Evolutionary conservation across 1,139 yeast genomes (phyloP).

Genomic region (Geotrichum aggregatum): DNA sequence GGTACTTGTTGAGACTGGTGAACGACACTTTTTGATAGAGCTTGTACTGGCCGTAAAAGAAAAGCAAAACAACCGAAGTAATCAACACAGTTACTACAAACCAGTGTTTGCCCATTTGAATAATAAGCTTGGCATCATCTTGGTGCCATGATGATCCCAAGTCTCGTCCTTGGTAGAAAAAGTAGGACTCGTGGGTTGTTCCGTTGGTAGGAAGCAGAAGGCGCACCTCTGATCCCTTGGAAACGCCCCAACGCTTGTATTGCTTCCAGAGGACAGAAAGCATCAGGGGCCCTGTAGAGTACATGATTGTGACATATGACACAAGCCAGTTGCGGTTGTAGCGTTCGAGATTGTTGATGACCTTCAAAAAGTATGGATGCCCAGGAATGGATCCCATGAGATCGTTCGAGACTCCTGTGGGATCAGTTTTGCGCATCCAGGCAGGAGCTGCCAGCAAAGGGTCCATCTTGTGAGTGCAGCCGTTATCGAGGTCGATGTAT

Average conservation of each 20-base stretch:
- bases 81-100: slow-evolving; percentile 66
- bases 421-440: slow-evolving; percentile 79
- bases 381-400: slow-evolving; percentile 85
- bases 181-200: slow-evolving; percentile 32
- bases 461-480: slow-evolving; percentile 71
- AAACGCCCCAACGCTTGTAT: slow-evolving; percentile 63
- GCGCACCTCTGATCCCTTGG: slow-evolving; percentile 39
- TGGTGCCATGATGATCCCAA: slow-evolving; percentile 83
- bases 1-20: slow-evolving; percentile 3
- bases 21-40: slow-evolving; percentile 40
- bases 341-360: slow-evolving; percentile 56
- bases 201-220: slow-evolving; percentile 67
- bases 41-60: slow-evolving; percentile 61
- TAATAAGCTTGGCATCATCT: slow-evolving; percentile 75
- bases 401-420: slow-evolving; percentile 90
- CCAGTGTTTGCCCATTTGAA: slow-evolving; percentile 66
- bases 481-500: slow-evolving; percentile 86
- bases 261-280: slow-evolving; percentile 83
- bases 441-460: slow-evolving; percentile 79
- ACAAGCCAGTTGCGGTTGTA: slow-evolving; percentile 47
- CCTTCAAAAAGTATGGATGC: slow-evolving; percentile 80
- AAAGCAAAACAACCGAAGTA: slow-evolving; percentile 51
- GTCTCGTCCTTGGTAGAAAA: slow-evolving; percentile 58
- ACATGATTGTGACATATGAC: slow-evolving; percentile 90
- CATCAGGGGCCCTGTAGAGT: slow-evolving; percentile 87